A percentile compares a stretch with the other conserved stretches of the same genome.
Evolutionary conservation across 2,329 filamentous ascomycete species (phyloP).

Genomic region (Phialemoniopsis sp.): DNA sequence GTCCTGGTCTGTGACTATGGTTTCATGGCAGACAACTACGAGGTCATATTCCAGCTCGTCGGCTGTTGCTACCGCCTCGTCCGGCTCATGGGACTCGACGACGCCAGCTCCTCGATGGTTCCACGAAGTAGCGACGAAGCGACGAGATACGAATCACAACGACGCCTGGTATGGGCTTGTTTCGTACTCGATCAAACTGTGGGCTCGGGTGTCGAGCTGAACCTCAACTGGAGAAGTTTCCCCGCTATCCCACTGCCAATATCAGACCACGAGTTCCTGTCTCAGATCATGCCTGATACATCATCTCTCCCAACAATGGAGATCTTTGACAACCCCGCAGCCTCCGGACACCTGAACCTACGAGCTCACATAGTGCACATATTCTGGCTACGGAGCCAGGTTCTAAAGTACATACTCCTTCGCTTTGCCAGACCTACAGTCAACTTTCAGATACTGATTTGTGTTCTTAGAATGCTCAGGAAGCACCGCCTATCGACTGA

Average conservation of each 20-base stretch:
- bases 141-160: too few species aligned
- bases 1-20: neutral
- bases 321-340: too few species aligned
- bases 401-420: too few species aligned
- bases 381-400: too few species aligned
- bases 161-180: constrained; percentile 4
- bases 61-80: neutral
- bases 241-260: constrained; percentile 3
- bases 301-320: too few species aligned
- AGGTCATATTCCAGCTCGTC: neutral
- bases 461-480: too few species aligned
- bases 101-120: neutral
- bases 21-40: neutral
- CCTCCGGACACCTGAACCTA: too few species aligned
- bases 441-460: too few species aligned
- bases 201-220: constrained; percentile 5
- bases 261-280: constrained; percentile 3
- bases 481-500: too few species aligned
- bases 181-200: constrained; percentile 3
- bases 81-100: neutral
- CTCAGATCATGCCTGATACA: too few species aligned
- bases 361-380: too few species aligned
- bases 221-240: constrained; percentile 1
- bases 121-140: neutral
- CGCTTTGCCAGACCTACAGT: too few species aligned